Base-by-base conservation (phyloP, 352 stramenopile species). In the Pythium aristosporum region DNA sequence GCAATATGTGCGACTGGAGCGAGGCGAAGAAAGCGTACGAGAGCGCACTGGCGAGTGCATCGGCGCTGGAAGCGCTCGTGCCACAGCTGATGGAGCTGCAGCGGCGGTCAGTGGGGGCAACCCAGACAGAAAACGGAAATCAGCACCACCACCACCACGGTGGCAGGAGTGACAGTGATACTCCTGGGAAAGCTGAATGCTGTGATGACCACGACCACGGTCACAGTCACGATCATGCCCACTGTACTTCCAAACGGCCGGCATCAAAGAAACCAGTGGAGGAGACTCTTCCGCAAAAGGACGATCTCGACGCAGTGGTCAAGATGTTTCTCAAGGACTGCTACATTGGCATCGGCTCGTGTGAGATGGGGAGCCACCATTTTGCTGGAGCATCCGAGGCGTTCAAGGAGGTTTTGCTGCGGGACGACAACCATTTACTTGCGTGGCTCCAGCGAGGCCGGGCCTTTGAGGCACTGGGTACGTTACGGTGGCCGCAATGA, bases 241-340 rank as follows among this genome's bases (percentile, higher is more conserved):
- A 63, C 28, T 61, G 55, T 15, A 8, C 61, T 9, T 28, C 42
- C 9, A 37, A 18, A 53, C 37, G 49, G 18, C 7, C 10, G 5
- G 32, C 62, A 15, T 1, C 53, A 16, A 63, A 64, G 36, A 13
- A 37, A 51, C 23, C 37, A n/a, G 36, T 28, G 0, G 32, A 15
- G 37, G 41, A 30, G 1, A 54, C 59, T 1, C 56, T 88, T 0
- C 80, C 77, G 1, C 75, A 85, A 37, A 66, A 68, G 10, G 77
- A 78, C 23, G 80, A 92, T 53, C 43, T 90, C 18, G 4, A 62
- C n/a, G 80, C 75, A 0, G 75, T 92, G 36, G 63, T 89, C 3
- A 74, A 61, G 2, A 90, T 88, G 80, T 88, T 92, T 57, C 79
- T 83, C 58, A 86, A 81, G 32, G 83, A 92, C 57, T 69, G 84